A percentile compares a stretch with the other conserved stretches of the same genome.
These are phyloP conservation scores for Ascochyta pisi DNA, from an alignment of 2,329 filamentous ascomycete species.

Conservation along the genomic window DNA sequence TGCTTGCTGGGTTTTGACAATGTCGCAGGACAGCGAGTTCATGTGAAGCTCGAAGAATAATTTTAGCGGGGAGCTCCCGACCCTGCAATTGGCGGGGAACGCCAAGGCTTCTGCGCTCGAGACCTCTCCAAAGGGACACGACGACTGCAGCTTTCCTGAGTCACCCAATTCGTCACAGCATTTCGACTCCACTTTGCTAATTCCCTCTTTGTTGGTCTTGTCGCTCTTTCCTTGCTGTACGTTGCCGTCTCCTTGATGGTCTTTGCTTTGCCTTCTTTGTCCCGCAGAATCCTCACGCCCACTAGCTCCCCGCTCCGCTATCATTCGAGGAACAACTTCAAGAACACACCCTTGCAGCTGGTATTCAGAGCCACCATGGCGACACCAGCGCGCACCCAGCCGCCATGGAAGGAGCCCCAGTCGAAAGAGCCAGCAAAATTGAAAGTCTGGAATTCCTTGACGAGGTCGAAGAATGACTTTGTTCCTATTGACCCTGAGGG, in stretches of 20 bases:
- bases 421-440: conserved; percentile 60
- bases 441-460: conserved; percentile 81
- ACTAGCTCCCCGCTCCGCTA: conserved; percentile 28
- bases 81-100: conserved; percentile 32
- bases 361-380: conserved; percentile 38
- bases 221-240: conserved; percentile 25
- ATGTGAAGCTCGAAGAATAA: conserved; percentile 18
- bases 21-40: not conserved
- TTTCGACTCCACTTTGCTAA: conserved; percentile 20
- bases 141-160: conserved; percentile 21
- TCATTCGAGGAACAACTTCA: conserved; percentile 23
- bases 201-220: conserved; percentile 19
- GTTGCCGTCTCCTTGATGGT: conserved; percentile 40
- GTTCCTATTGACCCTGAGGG: conserved; percentile 72
- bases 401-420: conserved; percentile 49
- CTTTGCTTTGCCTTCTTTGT: conserved; percentile 34
- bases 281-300: conserved; percentile 33
- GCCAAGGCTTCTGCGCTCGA: conserved; percentile 29
- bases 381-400: conserved; percentile 46
- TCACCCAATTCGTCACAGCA: conserved; percentile 15
- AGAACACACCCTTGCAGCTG: conserved; percentile 20
- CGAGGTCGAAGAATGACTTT: conserved; percentile 76
- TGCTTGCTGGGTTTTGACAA: not conserved
- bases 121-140: conserved; percentile 35
- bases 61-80: conserved; percentile 36